Evolutionary conservation across 1,284 basidiomycete species (phyloP), one percentile per base, ranked within the genome.

Genomic region (Ustilago bromivora): DNA sequence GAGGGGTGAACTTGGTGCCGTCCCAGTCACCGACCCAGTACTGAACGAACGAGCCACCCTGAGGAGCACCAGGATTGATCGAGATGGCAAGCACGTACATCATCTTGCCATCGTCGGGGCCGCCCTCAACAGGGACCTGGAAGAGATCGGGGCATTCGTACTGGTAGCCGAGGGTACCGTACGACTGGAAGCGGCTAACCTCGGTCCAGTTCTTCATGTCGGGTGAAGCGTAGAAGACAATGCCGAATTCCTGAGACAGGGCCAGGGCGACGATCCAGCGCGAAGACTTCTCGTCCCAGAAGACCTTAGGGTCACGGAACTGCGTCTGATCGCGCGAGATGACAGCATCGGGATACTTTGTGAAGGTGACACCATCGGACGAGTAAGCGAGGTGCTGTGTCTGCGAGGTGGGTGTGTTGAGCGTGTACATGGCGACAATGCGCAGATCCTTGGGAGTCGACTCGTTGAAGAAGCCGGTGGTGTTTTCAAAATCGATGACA

Each of bases 291-390:
- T 66, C 77, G 61, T 87, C 82, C 83, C 86, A 85, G 54, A 87
- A 84, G 23, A 87, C 87, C 71, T 88, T 88, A 23, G 88, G 88
- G 68, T 88, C 88, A 46, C 87, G 80, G 82, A 88, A 88, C 63
- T 88, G 86, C 9, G 81, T 84, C 64, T 70, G 71, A 43, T 72
- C 62, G 32, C 82, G 82, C 19, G 74, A 75, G 55, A 88, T 71
- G 28, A 88, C 87, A 34, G 72, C 70, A 5, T 36, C 9, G 9
- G 87, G 87, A 69, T 87, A 87, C 36, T 82, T 80, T 47, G 82
- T 85, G 63, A 88, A 88, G 31, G 84, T 85, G 75, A 87, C 85
- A 17, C 88, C 88, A 61, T 88, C 88, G 17, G 70, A 71, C 4
- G 85, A 86, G 71, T 86, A 88, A 15, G 88, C 86, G 46, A 88